Conservation (phyloP, 1,284 basidiomycete genomes). For the Puccinia triticina region DNA sequence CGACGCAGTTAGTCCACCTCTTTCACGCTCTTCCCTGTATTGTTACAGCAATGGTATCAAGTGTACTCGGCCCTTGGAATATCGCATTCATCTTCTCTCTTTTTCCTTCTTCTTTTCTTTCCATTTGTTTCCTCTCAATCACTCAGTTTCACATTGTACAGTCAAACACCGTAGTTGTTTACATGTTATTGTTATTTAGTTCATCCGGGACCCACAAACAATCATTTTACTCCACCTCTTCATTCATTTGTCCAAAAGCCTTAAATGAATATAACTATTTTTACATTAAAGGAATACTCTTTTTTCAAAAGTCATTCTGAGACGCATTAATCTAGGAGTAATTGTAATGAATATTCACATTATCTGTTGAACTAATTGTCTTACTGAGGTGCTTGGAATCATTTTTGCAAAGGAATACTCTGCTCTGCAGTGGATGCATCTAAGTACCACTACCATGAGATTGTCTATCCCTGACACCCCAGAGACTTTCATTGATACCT, state of each 20-base stretch:
- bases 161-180: background rate
- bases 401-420: too few species aligned
- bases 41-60: background rate
- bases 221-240: background rate
- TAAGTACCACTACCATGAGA: too few species aligned
- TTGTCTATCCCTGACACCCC: too few species aligned
- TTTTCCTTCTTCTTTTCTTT: background rate
- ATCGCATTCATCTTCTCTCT: background rate
- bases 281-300: background rate
- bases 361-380: too few species aligned
- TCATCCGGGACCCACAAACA: background rate
- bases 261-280: background rate
- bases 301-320: too few species aligned
- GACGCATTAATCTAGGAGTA: too few species aligned
- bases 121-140: background rate
- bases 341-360: too few species aligned
- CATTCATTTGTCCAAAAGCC: background rate
- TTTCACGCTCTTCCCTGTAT: background rate
- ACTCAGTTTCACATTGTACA: background rate
- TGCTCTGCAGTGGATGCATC: too few species aligned
- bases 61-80: conserved; percentile 21
- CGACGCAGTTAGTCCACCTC: background rate
- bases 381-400: too few species aligned
- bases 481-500: too few species aligned
- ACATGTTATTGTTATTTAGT: background rate